phyloP scores from a whole-genome alignment of 441 rosid species.

The Jatropha multifida region DNA sequence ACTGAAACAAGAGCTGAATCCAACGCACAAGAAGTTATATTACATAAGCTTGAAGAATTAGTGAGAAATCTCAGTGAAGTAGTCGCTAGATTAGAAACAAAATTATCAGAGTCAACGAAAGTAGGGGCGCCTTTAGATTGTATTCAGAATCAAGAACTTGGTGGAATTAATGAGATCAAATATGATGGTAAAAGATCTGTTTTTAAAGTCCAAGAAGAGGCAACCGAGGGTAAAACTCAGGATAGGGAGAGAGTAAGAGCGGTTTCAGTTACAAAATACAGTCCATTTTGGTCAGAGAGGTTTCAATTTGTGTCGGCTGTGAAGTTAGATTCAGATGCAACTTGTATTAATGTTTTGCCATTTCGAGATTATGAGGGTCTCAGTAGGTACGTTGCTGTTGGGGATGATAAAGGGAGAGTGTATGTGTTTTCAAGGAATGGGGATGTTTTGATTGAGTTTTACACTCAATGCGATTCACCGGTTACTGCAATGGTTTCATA shows the following conservation, averaged over 20 bases:
- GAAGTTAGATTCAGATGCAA: constrained; percentile 71
- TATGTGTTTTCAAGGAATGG: constrained; percentile 76
- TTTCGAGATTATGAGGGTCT: constrained; percentile 76
- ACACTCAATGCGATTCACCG: constrained; percentile 54
- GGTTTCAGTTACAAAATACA: constrained; percentile 62
- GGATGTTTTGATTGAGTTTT: constrained; percentile 68
- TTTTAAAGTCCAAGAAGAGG: constrained; percentile 27
- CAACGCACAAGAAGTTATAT: constrained; percentile 42
- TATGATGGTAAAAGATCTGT: constrained; percentile 22
- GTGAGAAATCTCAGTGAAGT: constrained; percentile 66
- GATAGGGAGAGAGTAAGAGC: constrained; percentile 43
- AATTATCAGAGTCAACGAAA: constrained; percentile 36
- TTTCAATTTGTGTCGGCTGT: constrained; percentile 88
- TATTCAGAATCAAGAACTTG: constrained; percentile 24
- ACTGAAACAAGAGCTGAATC: constrained; percentile 22
- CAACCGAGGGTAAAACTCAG: constrained; percentile 22
- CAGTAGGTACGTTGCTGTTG: constrained; percentile 85
- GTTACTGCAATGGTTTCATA: constrained; percentile 81
- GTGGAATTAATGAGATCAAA: constrained; percentile 21
- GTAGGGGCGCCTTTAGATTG: constrained; percentile 22
- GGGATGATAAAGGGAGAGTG: constrained; percentile 77
- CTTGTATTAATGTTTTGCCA: constrained; percentile 72
- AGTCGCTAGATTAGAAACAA: constrained; percentile 64
- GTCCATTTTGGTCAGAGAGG: constrained; percentile 91
- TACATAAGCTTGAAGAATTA: constrained; percentile 65